Conservation (phyloP, 2,329 filamentous ascomycete genomes). For the Moelleriella libera region DNA sequence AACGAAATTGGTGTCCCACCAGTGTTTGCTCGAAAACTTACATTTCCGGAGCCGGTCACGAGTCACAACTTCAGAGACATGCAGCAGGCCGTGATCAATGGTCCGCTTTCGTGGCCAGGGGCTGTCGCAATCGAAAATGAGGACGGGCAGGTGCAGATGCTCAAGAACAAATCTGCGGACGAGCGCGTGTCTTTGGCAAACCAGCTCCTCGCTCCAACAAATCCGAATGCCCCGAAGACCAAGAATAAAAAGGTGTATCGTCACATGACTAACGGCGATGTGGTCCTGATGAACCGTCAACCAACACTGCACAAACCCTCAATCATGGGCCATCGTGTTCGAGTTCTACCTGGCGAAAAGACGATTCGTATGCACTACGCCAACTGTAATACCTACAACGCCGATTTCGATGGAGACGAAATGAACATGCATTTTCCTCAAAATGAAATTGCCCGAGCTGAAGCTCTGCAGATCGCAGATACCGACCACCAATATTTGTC, state of each 20-base stretch:
- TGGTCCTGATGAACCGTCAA: constrained; percentile 97
- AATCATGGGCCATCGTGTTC: constrained; percentile 94
- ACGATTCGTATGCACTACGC: constrained; percentile 99
- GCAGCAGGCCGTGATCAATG: constrained; percentile 92
- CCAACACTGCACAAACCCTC: constrained; percentile 96
- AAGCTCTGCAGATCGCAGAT: constrained; percentile 86
- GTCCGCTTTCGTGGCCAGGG: constrained; percentile 84
- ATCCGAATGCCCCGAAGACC: constrained; percentile 56
- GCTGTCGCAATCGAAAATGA: constrained; percentile 93
- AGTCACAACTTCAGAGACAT: constrained; percentile 94
- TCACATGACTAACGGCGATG: constrained; percentile 85
- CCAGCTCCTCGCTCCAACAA: constrained; percentile 72
- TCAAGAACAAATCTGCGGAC: constrained; percentile 76
- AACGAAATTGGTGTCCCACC: constrained; percentile 97
- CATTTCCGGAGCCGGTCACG: constrained; percentile 93
- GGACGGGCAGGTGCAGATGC: constrained; percentile 76
- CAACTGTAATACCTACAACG: constrained; percentile 98
- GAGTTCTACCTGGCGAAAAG: constrained; percentile 85
- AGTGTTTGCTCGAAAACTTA: constrained; percentile 93
- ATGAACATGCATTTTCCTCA: constrained; percentile 99
- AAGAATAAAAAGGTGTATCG: constrained; percentile 94
- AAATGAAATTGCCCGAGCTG: constrained; percentile 84
- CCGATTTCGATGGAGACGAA: constrained; percentile 97
- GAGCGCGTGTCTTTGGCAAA: constrained; percentile 85
- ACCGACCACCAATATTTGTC: constrained; percentile 97